phyloP scores from a whole-genome alignment of 148 eudicot species.

The Salicornia ramosissima region DNA sequence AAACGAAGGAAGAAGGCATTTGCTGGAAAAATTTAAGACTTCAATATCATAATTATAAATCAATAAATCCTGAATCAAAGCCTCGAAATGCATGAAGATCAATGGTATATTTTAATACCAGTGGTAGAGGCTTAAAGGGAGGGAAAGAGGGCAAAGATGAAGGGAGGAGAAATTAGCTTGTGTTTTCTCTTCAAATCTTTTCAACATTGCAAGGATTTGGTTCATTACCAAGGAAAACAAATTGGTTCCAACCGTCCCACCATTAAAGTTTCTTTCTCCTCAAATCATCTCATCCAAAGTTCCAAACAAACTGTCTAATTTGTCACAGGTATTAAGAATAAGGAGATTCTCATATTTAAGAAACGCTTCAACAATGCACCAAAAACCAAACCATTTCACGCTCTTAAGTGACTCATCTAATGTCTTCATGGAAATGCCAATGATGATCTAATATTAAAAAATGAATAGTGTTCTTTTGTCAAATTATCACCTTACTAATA shows the following conservation, averaged over 20 bases:
- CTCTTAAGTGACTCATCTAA: background rate
- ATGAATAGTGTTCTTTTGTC: too few species aligned
- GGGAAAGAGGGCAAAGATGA: background rate
- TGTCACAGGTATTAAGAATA: too few species aligned
- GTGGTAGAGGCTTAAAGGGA: background rate
- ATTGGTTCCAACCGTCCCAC: background rate
- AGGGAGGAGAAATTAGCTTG: background rate
- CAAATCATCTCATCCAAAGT: background rate
- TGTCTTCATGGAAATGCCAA: background rate
- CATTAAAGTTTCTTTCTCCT: background rate
- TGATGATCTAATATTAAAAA: background rate
- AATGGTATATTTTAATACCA: background rate
- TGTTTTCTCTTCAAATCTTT: background rate
- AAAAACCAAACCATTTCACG: background rate
- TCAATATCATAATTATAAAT: background rate
- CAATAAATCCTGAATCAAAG: background rate
- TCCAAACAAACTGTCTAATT: too few species aligned
- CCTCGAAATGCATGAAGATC: background rate
- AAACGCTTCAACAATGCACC: background rate
- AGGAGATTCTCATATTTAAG: too few species aligned
- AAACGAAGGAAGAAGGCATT: background rate
- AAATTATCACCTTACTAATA: background rate
- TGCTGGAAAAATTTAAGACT: background rate
- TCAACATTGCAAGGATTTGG: background rate
- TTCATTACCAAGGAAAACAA: background rate